Percentiles rank a stretch among this genome's conserved stretches.
phyloP scores from a whole-genome alignment of 192 early-diverging fungal genomes.

The Funneliformis geosporum region DNA sequence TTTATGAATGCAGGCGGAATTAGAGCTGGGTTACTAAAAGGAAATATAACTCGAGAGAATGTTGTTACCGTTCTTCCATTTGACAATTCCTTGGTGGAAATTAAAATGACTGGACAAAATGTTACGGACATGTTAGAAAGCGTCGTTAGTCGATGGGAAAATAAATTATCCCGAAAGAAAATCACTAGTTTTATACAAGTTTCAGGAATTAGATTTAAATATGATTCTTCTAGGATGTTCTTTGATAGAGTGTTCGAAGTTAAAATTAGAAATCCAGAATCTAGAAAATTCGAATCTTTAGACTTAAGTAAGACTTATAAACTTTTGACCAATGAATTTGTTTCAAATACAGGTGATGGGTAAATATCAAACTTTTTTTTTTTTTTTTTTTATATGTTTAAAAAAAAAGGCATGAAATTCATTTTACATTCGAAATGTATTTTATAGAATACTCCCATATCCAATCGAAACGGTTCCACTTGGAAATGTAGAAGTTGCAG shows the following conservation, averaged over 20 bases:
- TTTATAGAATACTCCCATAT: conserved; percentile 8
- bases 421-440: neutral
- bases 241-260: conserved; percentile 11
- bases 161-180: conserved; percentile 33
- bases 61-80: conserved; percentile 66
- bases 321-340: conserved; percentile 59
- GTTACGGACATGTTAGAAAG: conserved; percentile 55
- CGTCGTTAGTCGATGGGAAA: conserved; percentile 37
- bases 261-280: conserved; percentile 31
- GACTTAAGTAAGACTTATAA: conserved; percentile 49
- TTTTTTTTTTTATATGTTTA: neutral
- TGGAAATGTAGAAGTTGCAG: conserved; percentile 24
- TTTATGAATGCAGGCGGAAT: conserved; percentile 68
- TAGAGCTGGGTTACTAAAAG: conserved; percentile 52
- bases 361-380: neutral
- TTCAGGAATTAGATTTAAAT: conserved; percentile 56
- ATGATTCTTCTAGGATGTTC: conserved; percentile 36
- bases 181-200: conserved; percentile 61
- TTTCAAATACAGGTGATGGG: conserved; percentile 58
- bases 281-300: conserved; percentile 44
- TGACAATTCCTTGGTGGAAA: conserved; percentile 55
- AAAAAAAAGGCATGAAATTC: neutral
- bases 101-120: conserved; percentile 52
- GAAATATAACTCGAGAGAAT: conserved; percentile 58
- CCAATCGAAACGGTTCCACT: conserved; percentile 31